phyloP scores from a whole-genome alignment of 225 moss, liverwort and hornwort genomes.

The Pseudoscleropodium purum region DNA sequence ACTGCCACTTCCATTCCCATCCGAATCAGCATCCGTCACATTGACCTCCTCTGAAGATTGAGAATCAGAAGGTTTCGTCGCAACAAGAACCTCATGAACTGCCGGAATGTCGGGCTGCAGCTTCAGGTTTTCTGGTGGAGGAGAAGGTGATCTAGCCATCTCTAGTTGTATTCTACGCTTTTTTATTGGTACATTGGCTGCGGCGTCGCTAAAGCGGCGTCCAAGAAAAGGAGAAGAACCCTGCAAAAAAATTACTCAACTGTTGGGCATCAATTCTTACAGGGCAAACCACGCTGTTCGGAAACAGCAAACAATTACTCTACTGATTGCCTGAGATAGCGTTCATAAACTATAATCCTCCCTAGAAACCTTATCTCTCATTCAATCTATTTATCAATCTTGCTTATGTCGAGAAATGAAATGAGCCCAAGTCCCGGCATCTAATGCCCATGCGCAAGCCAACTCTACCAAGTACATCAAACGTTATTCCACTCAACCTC shows the following conservation, averaged over 20 bases:
- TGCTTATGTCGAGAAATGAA: background rate
- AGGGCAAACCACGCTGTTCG: background rate
- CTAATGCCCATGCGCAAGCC: background rate
- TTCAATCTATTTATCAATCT: background rate
- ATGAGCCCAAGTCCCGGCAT: background rate
- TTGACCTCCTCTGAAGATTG: conserved; percentile 53
- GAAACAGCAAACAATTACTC: background rate
- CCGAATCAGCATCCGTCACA: conserved; percentile 23
- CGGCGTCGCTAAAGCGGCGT: conserved; percentile 88
- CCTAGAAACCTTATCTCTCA: background rate
- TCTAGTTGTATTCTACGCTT: conserved; percentile 94
- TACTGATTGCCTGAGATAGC: background rate
- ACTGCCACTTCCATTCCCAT: conserved; percentile 11
- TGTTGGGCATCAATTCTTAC: conserved; percentile 1
- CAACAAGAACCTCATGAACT: conserved; percentile 25
- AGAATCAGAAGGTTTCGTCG: conserved; percentile 8
- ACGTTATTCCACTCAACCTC: background rate
- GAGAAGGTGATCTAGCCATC: conserved; percentile 80
- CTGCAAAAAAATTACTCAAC: conserved; percentile 24
- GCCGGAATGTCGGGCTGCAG: conserved; percentile 16
- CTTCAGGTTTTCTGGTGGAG: conserved; percentile 43
- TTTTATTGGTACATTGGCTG: conserved; percentile 93
- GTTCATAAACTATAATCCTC: background rate
- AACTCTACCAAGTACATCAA: background rate
- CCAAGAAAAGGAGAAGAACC: conserved; percentile 49